phyloP scores from a whole-genome alignment of 768 basidiomycete species.

The Suillus tomentosus region DNA sequence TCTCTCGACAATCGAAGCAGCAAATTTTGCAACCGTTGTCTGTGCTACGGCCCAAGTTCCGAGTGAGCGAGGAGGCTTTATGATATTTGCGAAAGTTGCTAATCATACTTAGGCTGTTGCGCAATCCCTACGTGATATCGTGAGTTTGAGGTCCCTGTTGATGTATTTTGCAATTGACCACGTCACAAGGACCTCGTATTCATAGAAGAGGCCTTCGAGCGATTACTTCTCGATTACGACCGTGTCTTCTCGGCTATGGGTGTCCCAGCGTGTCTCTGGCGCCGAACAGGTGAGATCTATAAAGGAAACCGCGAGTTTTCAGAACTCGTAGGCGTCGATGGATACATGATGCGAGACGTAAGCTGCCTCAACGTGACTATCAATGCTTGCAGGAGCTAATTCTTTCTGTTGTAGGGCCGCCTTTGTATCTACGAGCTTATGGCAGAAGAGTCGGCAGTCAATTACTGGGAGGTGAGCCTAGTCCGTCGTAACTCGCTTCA shows the following conservation, averaged over 20 bases:
- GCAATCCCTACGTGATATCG: constrained; percentile 81
- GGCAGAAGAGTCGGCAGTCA: constrained; percentile 95
- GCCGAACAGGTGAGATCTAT: constrained; percentile 97
- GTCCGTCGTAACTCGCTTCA: not conserved
- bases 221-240: constrained; percentile 92
- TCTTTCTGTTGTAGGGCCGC: constrained; percentile 57
- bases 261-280: constrained; percentile 95
- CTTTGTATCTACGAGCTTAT: constrained; percentile 97
- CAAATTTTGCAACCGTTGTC: constrained; percentile 90
- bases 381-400: constrained; percentile 13
- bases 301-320: constrained; percentile 97
- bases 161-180: not conserved
- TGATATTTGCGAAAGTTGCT: constrained; percentile 5
- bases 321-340: constrained; percentile 85
- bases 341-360: constrained; percentile 86
- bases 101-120: constrained; percentile 61
- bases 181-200: constrained; percentile 81
- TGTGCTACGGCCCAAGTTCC: constrained; percentile 81
- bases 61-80: constrained; percentile 45
- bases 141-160: constrained; percentile 32
- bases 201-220: constrained; percentile 97
- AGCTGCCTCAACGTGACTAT: constrained; percentile 24
- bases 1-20: constrained; percentile 88
- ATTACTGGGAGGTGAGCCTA: constrained; percentile 88
- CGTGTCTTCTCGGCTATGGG: constrained; percentile 95